These are phyloP conservation scores for Abelmoschus esculentus DNA, from an alignment of 345 rosid genomes.

Conservation along the genomic window DNA sequence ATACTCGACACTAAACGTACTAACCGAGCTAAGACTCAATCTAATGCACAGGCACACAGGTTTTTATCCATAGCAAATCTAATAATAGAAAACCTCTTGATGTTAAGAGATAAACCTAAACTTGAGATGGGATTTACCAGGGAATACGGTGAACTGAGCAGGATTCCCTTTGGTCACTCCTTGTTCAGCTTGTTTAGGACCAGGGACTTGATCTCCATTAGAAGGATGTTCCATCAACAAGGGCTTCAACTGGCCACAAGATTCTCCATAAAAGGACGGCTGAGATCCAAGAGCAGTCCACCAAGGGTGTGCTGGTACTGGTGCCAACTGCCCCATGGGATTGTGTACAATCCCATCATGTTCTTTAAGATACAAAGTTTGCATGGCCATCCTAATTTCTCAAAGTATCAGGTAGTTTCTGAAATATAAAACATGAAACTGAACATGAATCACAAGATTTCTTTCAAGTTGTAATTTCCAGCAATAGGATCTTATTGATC, in stretches of 20 bases:
- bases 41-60: background rate
- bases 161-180: constrained; percentile 31
- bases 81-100: background rate
- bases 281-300: constrained; percentile 58
- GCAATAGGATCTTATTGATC: too few relatives aligned
- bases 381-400: constrained; percentile 60
- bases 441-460: background rate
- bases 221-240: constrained; percentile 29
- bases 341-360: constrained; percentile 48
- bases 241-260: constrained; percentile 39
- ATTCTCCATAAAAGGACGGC: constrained; percentile 31
- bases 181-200: constrained; percentile 37
- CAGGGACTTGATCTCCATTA: constrained; percentile 23
- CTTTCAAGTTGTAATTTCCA: too few relatives aligned
- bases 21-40: too few relatives aligned
- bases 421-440: constrained; percentile 14
- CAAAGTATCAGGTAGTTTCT: constrained; percentile 23
- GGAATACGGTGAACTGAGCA: constrained; percentile 49
- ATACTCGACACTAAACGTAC: too few relatives aligned
- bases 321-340: constrained; percentile 36
- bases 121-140: constrained; percentile 35
- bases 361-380: constrained; percentile 54
- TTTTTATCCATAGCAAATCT: background rate
- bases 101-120: background rate
- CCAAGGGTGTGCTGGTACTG: constrained; percentile 52